Conservation (phyloP, 108 stramenopile species). For the Nannochloropsis salina region DNA sequence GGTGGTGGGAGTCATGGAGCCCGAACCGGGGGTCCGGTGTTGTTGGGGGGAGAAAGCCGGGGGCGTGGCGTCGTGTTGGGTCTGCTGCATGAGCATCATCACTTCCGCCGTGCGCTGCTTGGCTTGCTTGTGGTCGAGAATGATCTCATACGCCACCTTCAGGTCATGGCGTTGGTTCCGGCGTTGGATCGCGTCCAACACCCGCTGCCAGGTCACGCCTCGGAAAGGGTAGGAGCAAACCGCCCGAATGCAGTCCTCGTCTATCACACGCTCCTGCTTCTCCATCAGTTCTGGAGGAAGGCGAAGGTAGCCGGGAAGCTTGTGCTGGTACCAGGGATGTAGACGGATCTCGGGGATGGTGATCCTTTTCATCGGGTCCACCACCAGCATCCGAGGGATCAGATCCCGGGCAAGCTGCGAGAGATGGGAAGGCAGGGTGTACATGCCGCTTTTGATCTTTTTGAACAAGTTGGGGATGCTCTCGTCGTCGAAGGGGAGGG, state of each 20-base stretch:
- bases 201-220: constrained; percentile 38
- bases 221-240: constrained; percentile 46
- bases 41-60: not conserved
- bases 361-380: constrained; percentile 98
- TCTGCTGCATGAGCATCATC: constrained; percentile 22
- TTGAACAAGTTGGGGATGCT: constrained; percentile 96
- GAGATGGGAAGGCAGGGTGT: constrained; percentile 87
- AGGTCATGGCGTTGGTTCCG: constrained; percentile 46
- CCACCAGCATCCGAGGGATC: constrained; percentile 96
- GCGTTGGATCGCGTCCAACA: constrained; percentile 42
- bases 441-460: constrained; percentile 98
- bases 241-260: not conserved
- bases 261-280: constrained; percentile 70
- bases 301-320: constrained; percentile 89
- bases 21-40: not conserved
- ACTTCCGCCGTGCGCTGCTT: constrained; percentile 68
- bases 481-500: constrained; percentile 98
- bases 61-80: constrained; percentile 21
- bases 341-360: constrained; percentile 91
- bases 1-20: not conserved
- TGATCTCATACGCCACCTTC: constrained; percentile 90
- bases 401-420: constrained; percentile 85
- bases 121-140: constrained; percentile 91
- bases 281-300: constrained; percentile 86
- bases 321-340: constrained; percentile 97